Evolutionary conservation across 2,329 filamentous ascomycete species (phyloP), one percentile per base, ranked within the genome.

Genomic region (Penicillium freii): DNA sequence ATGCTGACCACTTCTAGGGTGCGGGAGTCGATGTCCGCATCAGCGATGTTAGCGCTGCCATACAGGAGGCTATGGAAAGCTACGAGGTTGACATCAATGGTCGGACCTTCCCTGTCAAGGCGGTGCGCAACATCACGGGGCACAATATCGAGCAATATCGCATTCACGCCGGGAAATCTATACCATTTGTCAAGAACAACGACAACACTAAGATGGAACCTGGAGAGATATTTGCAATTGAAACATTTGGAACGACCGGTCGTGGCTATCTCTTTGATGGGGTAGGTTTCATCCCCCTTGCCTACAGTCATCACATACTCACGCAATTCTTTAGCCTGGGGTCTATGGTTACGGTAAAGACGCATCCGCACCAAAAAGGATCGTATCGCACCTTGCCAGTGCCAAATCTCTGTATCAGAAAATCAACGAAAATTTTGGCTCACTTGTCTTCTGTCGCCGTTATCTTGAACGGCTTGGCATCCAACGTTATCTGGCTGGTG

Each of bases 381-480:
- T 39, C 65, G 71, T 10, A 57, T 70, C 31, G 36, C 77, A 73
- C 47, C 78, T 84, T 11, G 73, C 79, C 4, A 83, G 81, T 1
- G 84, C 85, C 13, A 84, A 82, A 57, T 77, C 79, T 6, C 68
- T 88, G 40, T 77, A 84, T 59, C 83, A 82, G 64, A 82, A 77
- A 0, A 87, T 88, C 64, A 78, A 82, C 49, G 80, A 84, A 63
- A 85, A 87, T 58, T 88, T 88, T 57, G 83, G 84, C 21, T 84
- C 81, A 0, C 65, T 88, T 29, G 82, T 84, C 1, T 87, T 87
- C 66, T 85, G 78, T 55, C 78, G 84, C 21, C 81, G 85, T 8
- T 87, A 87, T 60, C 77, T 88, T 29, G 84, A 87, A 43, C 80
- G 84, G n/a, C 73, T 87, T n/a, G 85, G 85, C 0, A 69, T 82